phyloP scores from a whole-genome alignment of 2,329 filamentous ascomycete species.

The Xylaria sp. region DNA sequence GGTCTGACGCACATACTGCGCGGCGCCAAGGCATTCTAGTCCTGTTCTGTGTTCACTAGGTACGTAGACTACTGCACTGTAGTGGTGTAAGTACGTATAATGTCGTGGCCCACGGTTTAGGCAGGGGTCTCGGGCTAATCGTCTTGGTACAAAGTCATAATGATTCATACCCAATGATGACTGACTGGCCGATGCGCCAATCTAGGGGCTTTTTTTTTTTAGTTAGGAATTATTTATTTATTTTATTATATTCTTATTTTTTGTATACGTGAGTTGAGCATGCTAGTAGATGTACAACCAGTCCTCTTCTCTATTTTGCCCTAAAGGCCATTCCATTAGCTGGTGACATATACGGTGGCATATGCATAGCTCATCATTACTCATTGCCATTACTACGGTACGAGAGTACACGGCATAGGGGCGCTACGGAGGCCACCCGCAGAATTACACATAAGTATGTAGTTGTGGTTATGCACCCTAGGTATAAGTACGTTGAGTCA shows the following conservation, averaged over 20 bases:
- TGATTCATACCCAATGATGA: slow-evolving; percentile 9
- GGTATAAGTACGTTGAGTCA: too few species aligned
- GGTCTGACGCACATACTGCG: background rate
- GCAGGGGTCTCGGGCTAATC: background rate
- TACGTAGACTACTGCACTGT: too few species aligned
- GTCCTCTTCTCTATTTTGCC: too few species aligned
- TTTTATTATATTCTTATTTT: too few species aligned
- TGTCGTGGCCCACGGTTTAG: background rate
- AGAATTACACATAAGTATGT: too few species aligned
- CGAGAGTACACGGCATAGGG: background rate
- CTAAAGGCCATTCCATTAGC: too few species aligned
- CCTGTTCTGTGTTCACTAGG: background rate
- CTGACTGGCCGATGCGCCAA: background rate
- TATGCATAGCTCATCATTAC: background rate
- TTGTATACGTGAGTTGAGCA: background rate
- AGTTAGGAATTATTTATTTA: too few species aligned
- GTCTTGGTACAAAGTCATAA: background rate
- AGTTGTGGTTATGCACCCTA: too few species aligned
- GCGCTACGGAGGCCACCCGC: too few species aligned
- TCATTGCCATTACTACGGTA: background rate
- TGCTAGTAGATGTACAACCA: too few species aligned
- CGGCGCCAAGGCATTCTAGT: background rate
- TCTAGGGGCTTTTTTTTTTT: too few species aligned
- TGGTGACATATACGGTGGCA: background rate
- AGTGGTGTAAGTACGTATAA: background rate